Evolutionary conservation across 371 early-diverging fungal species (phyloP), one percentile per base, ranked within the genome.

Genomic region (Chytridiales sp.): DNA sequence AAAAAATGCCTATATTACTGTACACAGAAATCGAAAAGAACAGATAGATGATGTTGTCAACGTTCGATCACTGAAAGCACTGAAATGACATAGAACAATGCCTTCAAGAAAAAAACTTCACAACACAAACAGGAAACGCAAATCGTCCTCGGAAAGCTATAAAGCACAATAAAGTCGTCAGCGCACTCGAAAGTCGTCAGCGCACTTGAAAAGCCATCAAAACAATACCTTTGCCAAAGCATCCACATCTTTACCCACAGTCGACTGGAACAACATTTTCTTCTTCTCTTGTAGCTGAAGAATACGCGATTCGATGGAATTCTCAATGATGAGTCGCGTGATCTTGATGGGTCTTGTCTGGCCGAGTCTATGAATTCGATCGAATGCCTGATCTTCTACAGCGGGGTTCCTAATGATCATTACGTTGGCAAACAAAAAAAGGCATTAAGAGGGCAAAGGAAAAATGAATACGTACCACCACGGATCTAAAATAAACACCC

Each of bases 261-360:
- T 93, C 17, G 87, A 85, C 54, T 92, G 85, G 30, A 94, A 92
- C 61, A 98, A 75, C 1, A 89, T 91, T 49, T 87, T 85, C 79
- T 98, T 98, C 82, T 95, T 97, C 47, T 92, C 92, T 69, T 98
- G 98, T 30, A 98, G 73, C 59, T 92, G 88, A 19, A 97, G 70
- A 64, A 98, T 97, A 42, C 95, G 85, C 24, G 86, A 85, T 70
- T 98, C 99, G 57, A 98, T 97, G 34, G 92, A 90, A 76, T 98
- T 94, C 62, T 94, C 93, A 53, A 97, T 92, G 46, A 97, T 90
- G 47, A 97, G 63, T 17, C 92, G 77, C 0, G 93, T 92, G 52
- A 94, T 89, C 52, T 85, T 75, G 67, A 96, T 90, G 3, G 97
- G 94, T 26, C 97, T 78, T 62, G 82, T 73, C 63, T 96, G 94